Conservation (phyloP, 140 eudicot genomes). For the Anethum foeniculum region DNA sequence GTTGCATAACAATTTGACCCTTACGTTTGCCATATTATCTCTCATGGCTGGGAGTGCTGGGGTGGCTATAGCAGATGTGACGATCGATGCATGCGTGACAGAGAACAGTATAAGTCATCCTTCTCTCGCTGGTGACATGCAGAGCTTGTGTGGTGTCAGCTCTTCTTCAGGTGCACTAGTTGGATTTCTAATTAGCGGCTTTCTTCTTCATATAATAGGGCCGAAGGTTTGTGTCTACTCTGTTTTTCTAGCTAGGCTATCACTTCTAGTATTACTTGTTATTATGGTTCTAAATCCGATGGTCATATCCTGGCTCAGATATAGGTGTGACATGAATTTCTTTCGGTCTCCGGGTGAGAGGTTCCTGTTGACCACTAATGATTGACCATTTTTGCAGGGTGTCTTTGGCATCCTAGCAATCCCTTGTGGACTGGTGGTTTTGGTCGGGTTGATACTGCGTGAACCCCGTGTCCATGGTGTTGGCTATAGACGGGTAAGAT, state of each 20-base stretch:
- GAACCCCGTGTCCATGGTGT: slow-evolving; percentile 47
- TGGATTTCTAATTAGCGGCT: slow-evolving; percentile 65
- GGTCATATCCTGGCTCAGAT: background rate
- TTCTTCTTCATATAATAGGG: slow-evolving; percentile 72
- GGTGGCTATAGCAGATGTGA: slow-evolving; percentile 84
- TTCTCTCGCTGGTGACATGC: slow-evolving; percentile 89
- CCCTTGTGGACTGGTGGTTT: slow-evolving; percentile 61
- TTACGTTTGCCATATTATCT: slow-evolving; percentile 48
- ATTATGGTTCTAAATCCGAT: background rate
- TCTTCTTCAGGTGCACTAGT: slow-evolving; percentile 61
- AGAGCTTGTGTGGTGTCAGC: slow-evolving; percentile 78
- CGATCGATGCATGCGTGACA: slow-evolving; percentile 84
- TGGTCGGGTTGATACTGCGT: slow-evolving; percentile 65
- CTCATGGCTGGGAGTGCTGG: slow-evolving; percentile 73
- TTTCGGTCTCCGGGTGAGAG: background rate
- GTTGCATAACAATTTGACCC: slow-evolving; percentile 38
- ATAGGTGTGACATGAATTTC: background rate
- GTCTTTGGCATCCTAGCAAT: slow-evolving; percentile 70
- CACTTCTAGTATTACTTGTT: background rate
- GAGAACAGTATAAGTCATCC: slow-evolving; percentile 79
- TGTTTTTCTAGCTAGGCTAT: background rate
- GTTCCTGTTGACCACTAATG: background rate
- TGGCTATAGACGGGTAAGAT: slow-evolving; percentile 60
- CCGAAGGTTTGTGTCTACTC: slow-evolving; percentile 46
- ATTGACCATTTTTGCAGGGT: slow-evolving; percentile 38